A percentile compares a stretch with the other conserved stretches of the same genome.
phyloP scores from a whole-genome alignment of 2,329 filamentous ascomycete genomes.

The Hirsutella thompsonii region DNA sequence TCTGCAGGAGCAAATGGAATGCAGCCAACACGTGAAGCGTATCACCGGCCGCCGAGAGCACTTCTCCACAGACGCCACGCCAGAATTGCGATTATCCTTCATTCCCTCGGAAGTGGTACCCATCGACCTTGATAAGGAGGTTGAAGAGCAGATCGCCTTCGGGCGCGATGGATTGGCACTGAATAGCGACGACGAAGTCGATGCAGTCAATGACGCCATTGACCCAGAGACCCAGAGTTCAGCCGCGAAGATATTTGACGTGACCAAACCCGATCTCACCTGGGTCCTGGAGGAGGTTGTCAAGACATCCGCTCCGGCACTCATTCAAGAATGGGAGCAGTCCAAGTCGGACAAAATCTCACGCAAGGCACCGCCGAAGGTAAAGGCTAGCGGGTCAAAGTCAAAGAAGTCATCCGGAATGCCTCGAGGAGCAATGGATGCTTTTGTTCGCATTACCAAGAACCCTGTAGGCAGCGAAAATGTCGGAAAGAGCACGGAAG shows the following conservation, averaged over 20 bases:
- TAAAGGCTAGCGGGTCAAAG: conserved; percentile 8
- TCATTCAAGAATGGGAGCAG: conserved; percentile 15
- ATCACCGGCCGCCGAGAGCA: conserved; percentile 60
- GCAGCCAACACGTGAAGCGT: conserved; percentile 42
- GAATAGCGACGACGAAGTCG: conserved; percentile 55
- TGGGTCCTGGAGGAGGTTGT: conserved; percentile 26
- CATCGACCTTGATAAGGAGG: conserved; percentile 62
- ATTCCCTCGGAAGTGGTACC: conserved; percentile 64
- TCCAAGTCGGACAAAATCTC: conserved; percentile 9
- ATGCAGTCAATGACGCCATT: conserved; percentile 21
- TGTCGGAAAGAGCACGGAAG: conserved; percentile 2
- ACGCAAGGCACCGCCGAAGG: conserved; percentile 13
- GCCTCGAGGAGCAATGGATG: conserved; percentile 23
- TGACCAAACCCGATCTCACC: conserved; percentile 41
- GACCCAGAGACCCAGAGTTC: conserved; percentile 7
- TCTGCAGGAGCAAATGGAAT: conserved; percentile 8
- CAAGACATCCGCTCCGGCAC: conserved; percentile 11
- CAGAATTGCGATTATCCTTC: conserved; percentile 70
- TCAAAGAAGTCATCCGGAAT: conserved; percentile 7
- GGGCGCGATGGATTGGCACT: conserved; percentile 43
- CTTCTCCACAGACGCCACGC: conserved; percentile 58
- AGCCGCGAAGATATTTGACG: conserved; percentile 43
- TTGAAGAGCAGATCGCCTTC: conserved; percentile 42
- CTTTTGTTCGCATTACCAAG: conserved; percentile 29
- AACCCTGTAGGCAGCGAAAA: conserved; percentile 4